These are phyloP conservation scores for Starmerella bombicola DNA, from an alignment of 805 yeast genomes.

Conservation along the genomic window DNA sequence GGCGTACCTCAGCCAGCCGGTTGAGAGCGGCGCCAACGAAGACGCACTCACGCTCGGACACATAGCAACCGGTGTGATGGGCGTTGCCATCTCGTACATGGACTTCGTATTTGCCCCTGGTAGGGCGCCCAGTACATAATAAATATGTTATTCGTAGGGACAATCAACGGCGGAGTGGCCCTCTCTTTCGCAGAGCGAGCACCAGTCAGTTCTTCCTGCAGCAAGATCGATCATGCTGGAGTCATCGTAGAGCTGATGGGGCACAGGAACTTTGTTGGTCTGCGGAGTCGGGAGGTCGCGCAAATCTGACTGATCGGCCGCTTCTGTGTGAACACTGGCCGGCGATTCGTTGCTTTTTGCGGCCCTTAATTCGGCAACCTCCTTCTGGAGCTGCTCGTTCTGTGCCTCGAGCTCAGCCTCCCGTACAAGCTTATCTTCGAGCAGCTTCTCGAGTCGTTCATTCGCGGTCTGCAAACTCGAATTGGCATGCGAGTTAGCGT, in stretches of 20 bases:
- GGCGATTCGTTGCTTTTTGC: not conserved
- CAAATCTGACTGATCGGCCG: not conserved
- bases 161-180: slow-evolving; percentile 86
- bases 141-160: slow-evolving; percentile 39
- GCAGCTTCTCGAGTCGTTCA: slow-evolving; percentile 15
- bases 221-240: slow-evolving; percentile 42
- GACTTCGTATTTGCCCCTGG: slow-evolving; percentile 28
- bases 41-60: slow-evolving; percentile 25
- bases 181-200: slow-evolving; percentile 81
- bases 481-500: not conserved
- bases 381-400: slow-evolving; percentile 8
- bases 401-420: slow-evolving; percentile 18
- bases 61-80: slow-evolving; percentile 25
- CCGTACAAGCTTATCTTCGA: slow-evolving; percentile 15
- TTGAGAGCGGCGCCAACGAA: slow-evolving; percentile 15
- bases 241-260: slow-evolving; percentile 9
- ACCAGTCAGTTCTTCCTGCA: slow-evolving; percentile 69
- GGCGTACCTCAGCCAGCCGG: slow-evolving; percentile 27
- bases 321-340: not conserved
- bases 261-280: slow-evolving; percentile 4
- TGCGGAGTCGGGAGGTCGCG: not conserved
- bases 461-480: not conserved
- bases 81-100: slow-evolving; percentile 27
- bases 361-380: slow-evolving; percentile 1
- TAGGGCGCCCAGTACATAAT: not conserved